Evolutionary conservation across 2,329 filamentous ascomycete species (phyloP).

Genomic region (Alternaria dauci): DNA sequence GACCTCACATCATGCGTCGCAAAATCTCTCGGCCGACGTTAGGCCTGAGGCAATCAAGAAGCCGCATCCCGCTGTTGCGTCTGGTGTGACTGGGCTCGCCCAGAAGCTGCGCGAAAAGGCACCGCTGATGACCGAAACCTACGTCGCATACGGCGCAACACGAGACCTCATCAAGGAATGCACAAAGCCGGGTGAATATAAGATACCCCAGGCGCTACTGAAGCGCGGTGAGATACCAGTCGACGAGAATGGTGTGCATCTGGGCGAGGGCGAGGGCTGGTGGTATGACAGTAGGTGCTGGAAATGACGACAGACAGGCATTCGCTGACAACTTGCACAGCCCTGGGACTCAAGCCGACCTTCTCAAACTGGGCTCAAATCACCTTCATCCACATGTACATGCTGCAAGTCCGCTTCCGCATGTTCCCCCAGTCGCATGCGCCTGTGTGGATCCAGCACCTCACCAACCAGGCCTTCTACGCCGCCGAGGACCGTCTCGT

Average conservation of each 20-base stretch:
- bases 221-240: constrained; percentile 73
- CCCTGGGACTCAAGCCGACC: constrained; percentile 79
- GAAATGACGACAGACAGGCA: not conserved
- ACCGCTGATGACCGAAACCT: constrained; percentile 64
- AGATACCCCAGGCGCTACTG: constrained; percentile 71
- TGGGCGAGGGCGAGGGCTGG: constrained; percentile 76
- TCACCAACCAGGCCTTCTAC: constrained; percentile 95
- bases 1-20: constrained; percentile 35
- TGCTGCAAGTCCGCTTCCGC: constrained; percentile 83
- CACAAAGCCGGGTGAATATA: constrained; percentile 76
- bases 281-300: constrained; percentile 78
- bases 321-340: constrained; percentile 57
- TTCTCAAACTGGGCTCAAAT: constrained; percentile 97
- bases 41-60: constrained; percentile 30
- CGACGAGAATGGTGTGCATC: constrained; percentile 80
- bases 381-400: constrained; percentile 95
- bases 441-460: constrained; percentile 83
- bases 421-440: constrained; percentile 75
- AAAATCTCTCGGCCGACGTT: constrained; percentile 24
- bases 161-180: constrained; percentile 81
- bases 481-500: constrained; percentile 86
- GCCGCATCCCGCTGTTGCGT: constrained; percentile 22
- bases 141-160: constrained; percentile 81
- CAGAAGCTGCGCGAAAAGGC: constrained; percentile 44
- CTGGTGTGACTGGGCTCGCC: constrained; percentile 34